Conservation (phyloP, 1,139 yeast species). For the Debaryomycetaceae sp. region DNA sequence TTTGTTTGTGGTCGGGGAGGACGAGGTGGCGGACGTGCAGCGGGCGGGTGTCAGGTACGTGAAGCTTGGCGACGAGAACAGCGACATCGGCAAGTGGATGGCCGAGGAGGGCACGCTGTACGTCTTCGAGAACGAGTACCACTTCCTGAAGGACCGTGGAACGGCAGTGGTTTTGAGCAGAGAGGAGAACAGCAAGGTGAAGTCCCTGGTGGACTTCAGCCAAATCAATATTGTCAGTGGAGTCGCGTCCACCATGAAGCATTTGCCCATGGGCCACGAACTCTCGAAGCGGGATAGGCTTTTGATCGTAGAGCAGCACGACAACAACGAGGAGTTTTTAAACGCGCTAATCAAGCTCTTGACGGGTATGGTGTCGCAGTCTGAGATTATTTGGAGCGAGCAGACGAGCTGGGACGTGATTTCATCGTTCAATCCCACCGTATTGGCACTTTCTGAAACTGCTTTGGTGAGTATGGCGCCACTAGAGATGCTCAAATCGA, state of each 20-base stretch:
- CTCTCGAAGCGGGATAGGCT: slow-evolving; percentile 40
- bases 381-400: slow-evolving; percentile 13
- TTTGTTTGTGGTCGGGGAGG: slow-evolving; percentile 7
- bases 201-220: slow-evolving; percentile 39
- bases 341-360: slow-evolving; percentile 30
- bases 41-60: slow-evolving; percentile 2
- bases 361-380: slow-evolving; percentile 24
- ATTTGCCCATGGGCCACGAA: slow-evolving; percentile 47
- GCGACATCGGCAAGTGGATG: slow-evolving; percentile 2
- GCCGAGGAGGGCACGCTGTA: slow-evolving; percentile 2
- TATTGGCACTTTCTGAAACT: slow-evolving; percentile 19
- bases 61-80: slow-evolving; percentile 1
- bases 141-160: slow-evolving; percentile 36
- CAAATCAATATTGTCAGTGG: slow-evolving; percentile 64
- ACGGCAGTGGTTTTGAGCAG: slow-evolving; percentile 27
- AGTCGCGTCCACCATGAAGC: slow-evolving; percentile 58
- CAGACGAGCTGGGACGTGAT: slow-evolving; percentile 10
- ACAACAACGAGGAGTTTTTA: slow-evolving; percentile 18
- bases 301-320: slow-evolving; percentile 28
- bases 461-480: slow-evolving; percentile 9
- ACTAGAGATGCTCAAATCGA: slow-evolving; percentile 3
- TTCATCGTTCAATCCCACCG: slow-evolving; percentile 17
- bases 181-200: slow-evolving; percentile 17
- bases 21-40: slow-evolving; percentile 5
- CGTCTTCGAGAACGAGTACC: slow-evolving; percentile 26